These are phyloP conservation scores for Urochloa ruziziensis DNA, from an alignment of 176 grass and related monocot genomes.

Conservation along the genomic window DNA sequence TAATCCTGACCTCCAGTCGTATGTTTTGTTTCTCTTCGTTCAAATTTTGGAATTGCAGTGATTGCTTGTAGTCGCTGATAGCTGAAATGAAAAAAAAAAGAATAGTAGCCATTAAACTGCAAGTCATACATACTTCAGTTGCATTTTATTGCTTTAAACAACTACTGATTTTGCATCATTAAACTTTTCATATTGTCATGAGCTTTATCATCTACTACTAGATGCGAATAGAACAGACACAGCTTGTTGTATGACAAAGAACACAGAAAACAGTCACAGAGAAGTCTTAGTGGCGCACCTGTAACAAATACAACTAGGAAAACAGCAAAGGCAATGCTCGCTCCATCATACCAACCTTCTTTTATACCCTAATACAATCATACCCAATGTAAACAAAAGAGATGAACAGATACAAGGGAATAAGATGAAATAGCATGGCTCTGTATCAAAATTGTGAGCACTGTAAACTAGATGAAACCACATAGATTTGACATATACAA, in stretches of 20 bases:
- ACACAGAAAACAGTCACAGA: constrained; percentile 11
- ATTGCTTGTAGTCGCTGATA: constrained; percentile 80
- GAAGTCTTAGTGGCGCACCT: constrained; percentile 37
- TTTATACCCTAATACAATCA: constrained; percentile 63
- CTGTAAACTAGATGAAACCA: neutral
- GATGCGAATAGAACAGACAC: neutral
- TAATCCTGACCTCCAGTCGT: constrained; percentile 65
- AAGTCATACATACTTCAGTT: neutral
- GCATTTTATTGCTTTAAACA: neutral
- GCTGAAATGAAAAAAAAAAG: constrained; percentile 45
- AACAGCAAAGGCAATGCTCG: constrained; percentile 91
- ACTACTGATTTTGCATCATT: neutral
- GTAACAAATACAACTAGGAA: constrained; percentile 89
- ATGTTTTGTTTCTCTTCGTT: constrained; percentile 98
- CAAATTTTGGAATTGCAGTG: constrained; percentile 91
- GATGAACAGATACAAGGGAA: too few relatives aligned
- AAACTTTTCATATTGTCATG: neutral
- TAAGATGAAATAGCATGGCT: neutral
- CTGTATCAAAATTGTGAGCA: neutral
- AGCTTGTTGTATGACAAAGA: neutral
- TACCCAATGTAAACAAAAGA: neutral
- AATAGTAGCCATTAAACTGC: neutral
- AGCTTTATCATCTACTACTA: neutral
- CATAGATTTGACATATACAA: neutral
- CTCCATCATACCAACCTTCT: constrained; percentile 98